A percentile compares a stretch with the other conserved stretches of the same genome.
phyloP scores from a whole-genome alignment of 2,329 filamentous ascomycete genomes.

The Ophiostoma novo-ulmi region DNA sequence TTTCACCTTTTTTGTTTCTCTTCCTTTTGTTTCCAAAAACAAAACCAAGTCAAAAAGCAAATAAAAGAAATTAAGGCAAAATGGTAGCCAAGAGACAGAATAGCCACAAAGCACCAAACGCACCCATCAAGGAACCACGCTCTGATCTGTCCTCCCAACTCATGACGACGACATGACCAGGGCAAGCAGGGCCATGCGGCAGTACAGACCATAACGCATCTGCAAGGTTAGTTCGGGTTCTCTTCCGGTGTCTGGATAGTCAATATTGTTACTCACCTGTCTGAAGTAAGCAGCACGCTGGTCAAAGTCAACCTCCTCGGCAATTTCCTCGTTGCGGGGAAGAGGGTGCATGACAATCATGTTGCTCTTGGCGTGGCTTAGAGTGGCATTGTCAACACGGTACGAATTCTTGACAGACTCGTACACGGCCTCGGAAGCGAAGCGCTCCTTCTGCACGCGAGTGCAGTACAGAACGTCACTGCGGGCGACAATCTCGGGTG shows the following conservation, averaged over 20 bases:
- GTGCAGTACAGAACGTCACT: conserved; percentile 97
- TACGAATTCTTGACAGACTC: conserved; percentile 84
- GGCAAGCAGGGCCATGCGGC: conserved; percentile 93
- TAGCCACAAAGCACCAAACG: not conserved
- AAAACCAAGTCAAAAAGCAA: conserved; percentile 7
- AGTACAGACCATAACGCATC: conserved; percentile 98
- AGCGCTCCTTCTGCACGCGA: conserved; percentile 92
- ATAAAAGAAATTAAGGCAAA: not conserved
- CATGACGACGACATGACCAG: conserved; percentile 66
- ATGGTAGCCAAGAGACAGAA: conserved; percentile 1
- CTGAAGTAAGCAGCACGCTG: conserved; percentile 95
- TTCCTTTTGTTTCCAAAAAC: conserved; percentile 8
- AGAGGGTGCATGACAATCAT: conserved; percentile 96
- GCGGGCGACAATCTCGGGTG: conserved; percentile 75
- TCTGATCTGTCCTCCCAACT: conserved; percentile 17
- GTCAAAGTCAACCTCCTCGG: conserved; percentile 95
- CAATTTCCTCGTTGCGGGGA: conserved; percentile 87
- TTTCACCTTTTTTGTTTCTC: conserved; percentile 18
- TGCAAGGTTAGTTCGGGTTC: conserved; percentile 36
- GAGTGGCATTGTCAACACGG: conserved; percentile 80
- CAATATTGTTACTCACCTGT: conserved; percentile 66
- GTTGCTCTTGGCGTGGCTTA: conserved; percentile 85
- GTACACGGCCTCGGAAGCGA: conserved; percentile 73
- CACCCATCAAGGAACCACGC: not conserved
- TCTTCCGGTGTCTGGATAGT: not conserved